Base-by-base conservation (phyloP, 106 monocot genomes). In the Iris macrosiphon region DNA sequence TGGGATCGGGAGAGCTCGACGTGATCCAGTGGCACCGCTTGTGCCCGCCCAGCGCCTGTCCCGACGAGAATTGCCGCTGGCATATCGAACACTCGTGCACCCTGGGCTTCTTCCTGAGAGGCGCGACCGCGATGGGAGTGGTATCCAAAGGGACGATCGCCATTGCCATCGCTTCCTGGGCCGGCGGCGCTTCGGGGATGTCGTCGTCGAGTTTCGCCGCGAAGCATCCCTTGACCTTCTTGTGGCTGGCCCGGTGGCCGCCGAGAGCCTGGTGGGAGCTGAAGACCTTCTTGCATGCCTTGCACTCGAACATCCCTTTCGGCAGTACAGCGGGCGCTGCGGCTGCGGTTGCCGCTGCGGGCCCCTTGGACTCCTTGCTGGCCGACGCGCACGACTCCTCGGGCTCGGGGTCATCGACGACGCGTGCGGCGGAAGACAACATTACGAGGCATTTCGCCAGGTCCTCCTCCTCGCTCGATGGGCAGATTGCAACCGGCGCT, bases 211-310 rank as follows among this genome's bases (percentile, higher is more conserved):
- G 68, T 49, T 65, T 68, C 6, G 78, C 75, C 5, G 85, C 84
- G 52, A 78, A 84, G 59, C 84, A 90, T 0, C 81, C 84, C 38
- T 72, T 83, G 12, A 88, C 83, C 52, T 90, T 90, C 65, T 86
- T 83, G 47, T 95, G 95, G 59, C 78, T 78, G 15, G 87, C 81
- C 0, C 87, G 66, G 63, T 87, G 87, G 4, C 87, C 87, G 11
- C 87, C 87, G 25, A 87, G 81, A 1, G 87, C 87, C 29, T 87
- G 87, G 60, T 87, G 77, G 4, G 87, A 71, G 15, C 33, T 44
- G 74, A 87, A 81, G 1, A 78, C 81, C 57, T 74, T 81, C 63
- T 78, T 81, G 57, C 87, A 87, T 0, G 76, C 73, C 64, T 81
- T 81, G 70, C 80, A 77, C 54, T 87, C 81, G 64, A 83, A 82